These are phyloP conservation scores for Salix arbutifolia DNA, from an alignment of 345 rosid species.

Conservation along the genomic window DNA sequence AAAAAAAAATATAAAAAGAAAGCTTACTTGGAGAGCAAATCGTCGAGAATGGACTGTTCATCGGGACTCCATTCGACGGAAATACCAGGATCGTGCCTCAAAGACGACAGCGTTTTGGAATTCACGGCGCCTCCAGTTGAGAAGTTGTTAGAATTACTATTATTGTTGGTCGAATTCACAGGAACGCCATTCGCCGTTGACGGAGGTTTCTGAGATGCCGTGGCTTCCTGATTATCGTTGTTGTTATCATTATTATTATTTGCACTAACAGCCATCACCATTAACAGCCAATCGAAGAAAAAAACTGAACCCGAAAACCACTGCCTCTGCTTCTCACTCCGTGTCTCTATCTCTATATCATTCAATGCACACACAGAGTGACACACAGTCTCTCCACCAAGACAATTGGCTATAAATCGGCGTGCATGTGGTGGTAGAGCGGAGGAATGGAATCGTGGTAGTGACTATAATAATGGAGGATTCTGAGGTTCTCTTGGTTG, in stretches of 20 bases:
- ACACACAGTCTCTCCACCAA: too few relatives aligned
- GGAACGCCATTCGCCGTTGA: conserved; percentile 37
- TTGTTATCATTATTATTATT: conserved; percentile 43
- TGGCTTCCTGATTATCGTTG: conserved; percentile 41
- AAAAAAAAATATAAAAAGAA: too few relatives aligned
- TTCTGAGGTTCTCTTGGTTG: too few relatives aligned
- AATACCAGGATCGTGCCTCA: conserved; percentile 68
- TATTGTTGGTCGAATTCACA: conserved; percentile 41
- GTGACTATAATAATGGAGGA: too few relatives aligned
- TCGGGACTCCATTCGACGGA: conserved; percentile 61
- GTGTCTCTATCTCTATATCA: neutral
- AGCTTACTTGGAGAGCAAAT: conserved; percentile 58
- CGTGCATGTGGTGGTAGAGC: too few relatives aligned
- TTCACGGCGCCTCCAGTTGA: conserved; percentile 27
- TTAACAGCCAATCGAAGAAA: neutral
- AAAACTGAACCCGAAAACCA: neutral
- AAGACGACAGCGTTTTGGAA: conserved; percentile 38
- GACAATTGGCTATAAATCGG: too few relatives aligned
- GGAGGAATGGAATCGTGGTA: too few relatives aligned
- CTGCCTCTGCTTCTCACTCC: neutral
- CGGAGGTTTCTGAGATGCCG: conserved; percentile 38
- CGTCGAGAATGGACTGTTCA: conserved; percentile 66
- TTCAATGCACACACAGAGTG: too few relatives aligned
- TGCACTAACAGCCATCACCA: conserved; percentile 63
- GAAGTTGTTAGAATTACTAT: neutral